Base-by-base conservation (phyloP, 2,329 filamentous ascomycete species). In the Alternaria brassicicola region DNA sequence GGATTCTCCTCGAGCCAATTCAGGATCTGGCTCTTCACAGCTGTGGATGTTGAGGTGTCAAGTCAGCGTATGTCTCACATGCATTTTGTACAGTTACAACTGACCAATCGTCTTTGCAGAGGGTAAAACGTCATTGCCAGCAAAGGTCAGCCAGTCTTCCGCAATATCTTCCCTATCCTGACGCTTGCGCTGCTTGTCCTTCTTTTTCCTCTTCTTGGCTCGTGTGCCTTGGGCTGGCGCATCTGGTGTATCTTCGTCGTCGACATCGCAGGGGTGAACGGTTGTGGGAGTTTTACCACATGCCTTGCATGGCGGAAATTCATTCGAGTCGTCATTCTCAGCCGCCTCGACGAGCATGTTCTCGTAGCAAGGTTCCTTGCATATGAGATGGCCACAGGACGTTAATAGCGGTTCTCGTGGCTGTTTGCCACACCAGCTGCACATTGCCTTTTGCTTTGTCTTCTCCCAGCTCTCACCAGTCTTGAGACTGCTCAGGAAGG, bases 331-430 rank as follows among this genome's bases (percentile, higher is more conserved):
- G 0, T 47, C 63, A 3, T 56, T 17, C 33, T 72, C 61, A 31
- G 70, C 73, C 17, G 74, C 73, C 3, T 69, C 48, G 0, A 74
- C n/a, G 42, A 68, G 60, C 39, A 78, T 56, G 2, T 68, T 63
- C 2, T 67, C 51, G 7, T 85, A 73, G 62, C 86, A 88, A 0
- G 74, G 68, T 1, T 69, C 55, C 0, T n/a, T 13, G 70, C 86
- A 89, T 62, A 85, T 85, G 5, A 87, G 70, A 59, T 89, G 86
- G 15, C 78, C 74, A 66, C 86, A 89, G 4, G 78, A 72, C 0
- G 84, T 84, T 28, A 84, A 73, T 9, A 78, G 70, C 0, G 82
- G 77, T 0, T 78, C 62, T 0, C 70, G 63, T 0, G 83, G 82
- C 0, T 70, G 47, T 21, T 59, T 50, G 63, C 2, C 67, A 61